A percentile compares a stretch with the other conserved stretches of the same genome.
These are phyloP conservation scores for Vararia minispora DNA, from an alignment of 768 basidiomycete genomes.

Conservation along the genomic window DNA sequence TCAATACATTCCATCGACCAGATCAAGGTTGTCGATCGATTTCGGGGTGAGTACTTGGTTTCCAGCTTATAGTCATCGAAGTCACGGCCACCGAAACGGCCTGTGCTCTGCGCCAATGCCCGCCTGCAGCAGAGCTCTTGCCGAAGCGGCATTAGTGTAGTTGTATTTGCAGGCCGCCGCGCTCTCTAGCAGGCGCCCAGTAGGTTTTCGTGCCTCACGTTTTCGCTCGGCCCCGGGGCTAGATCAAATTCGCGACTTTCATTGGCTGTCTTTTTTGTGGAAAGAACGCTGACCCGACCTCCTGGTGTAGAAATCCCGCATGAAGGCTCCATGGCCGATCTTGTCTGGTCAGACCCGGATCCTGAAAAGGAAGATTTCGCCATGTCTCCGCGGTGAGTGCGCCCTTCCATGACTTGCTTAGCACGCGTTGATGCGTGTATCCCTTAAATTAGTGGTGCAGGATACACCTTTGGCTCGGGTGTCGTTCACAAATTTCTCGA, in stretches of 20 bases:
- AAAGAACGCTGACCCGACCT: not conserved
- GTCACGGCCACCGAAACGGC: too few species aligned
- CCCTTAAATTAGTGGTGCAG: constrained; percentile 63
- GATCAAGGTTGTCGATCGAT: constrained; percentile 98
- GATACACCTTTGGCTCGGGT: constrained; percentile 96
- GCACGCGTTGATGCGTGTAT: not conserved
- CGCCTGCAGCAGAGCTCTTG: too few species aligned
- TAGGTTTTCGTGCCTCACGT: too few species aligned
- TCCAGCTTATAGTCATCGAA: constrained; percentile 9
- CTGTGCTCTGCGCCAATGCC: too few species aligned
- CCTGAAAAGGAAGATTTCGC: constrained; percentile 99
- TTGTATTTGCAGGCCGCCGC: too few species aligned
- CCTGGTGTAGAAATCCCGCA: constrained; percentile 84
- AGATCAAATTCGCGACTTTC: not conserved
- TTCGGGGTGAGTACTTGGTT: constrained; percentile 68
- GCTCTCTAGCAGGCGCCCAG: too few species aligned
- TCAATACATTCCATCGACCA: constrained; percentile 99
- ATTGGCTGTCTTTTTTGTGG: not conserved
- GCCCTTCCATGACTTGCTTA: not conserved
- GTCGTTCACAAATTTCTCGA: constrained; percentile 97
- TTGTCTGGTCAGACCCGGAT: constrained; percentile 99
- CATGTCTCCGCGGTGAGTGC: constrained; percentile 82
- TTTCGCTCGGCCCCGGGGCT: too few species aligned
- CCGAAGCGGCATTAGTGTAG: too few species aligned
- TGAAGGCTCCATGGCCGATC: constrained; percentile 98